Percentiles rank a stretch among this genome's conserved stretches.
phyloP scores from a whole-genome alignment of 495 filamentous ascomycete species.

The Penicillium chermesinum region DNA sequence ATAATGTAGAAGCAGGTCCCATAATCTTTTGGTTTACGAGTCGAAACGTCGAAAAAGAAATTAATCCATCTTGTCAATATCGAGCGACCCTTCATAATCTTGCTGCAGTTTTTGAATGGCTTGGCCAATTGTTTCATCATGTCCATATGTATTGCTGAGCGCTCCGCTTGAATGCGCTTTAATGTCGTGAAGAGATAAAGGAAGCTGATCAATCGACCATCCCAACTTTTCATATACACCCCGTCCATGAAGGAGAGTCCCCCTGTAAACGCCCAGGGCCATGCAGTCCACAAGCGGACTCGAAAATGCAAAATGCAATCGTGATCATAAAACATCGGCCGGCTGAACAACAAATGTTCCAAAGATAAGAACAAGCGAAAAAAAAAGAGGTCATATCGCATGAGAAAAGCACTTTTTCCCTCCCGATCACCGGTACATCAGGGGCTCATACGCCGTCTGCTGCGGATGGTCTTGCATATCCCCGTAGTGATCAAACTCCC shows the following conservation, averaged over 20 bases:
- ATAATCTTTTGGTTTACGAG: constrained; percentile 15
- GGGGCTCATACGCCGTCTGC: constrained; percentile 35
- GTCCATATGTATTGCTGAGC: neutral
- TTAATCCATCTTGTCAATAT: constrained; percentile 21
- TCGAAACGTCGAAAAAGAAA: constrained; percentile 12
- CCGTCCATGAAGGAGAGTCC: constrained; percentile 3
- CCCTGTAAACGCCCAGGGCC: constrained; percentile 5
- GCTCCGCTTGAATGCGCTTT: constrained; percentile 8
- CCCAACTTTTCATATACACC: constrained; percentile 4
- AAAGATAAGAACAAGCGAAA: no score
- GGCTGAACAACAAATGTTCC: neutral
- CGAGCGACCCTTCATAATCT: constrained; percentile 16
- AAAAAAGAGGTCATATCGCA: neutral
- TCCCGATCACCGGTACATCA: constrained; percentile 26
- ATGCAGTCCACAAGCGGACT: constrained; percentile 3
- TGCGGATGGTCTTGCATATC: constrained; percentile 1
- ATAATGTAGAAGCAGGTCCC: constrained; percentile 67
- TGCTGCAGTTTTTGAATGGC: constrained; percentile 15
- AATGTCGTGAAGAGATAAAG: constrained; percentile 6
- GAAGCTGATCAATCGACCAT: constrained; percentile 10
- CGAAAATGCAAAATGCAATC: neutral
- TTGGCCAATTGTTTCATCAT: no score
- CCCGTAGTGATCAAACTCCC: constrained; percentile 1
- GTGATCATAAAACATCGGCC: neutral
- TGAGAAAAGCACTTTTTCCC: neutral